Base-by-base conservation (phyloP, 1,284 basidiomycete genomes). In the Calocybe gambosa region DNA sequence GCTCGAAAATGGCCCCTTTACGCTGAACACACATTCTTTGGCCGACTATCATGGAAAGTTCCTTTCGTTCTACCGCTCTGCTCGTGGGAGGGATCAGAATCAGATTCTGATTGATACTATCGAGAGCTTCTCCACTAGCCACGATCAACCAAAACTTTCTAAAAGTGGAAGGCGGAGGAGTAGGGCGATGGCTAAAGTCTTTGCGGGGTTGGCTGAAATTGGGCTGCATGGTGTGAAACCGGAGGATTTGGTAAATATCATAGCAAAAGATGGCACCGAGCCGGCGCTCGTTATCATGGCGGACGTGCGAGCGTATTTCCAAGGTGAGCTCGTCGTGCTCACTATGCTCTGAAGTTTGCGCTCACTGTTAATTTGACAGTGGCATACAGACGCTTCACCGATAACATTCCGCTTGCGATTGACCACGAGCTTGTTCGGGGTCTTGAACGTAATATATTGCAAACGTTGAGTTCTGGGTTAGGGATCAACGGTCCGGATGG, bases 301-400 rank as follows among this genome's bases (percentile, higher is more conserved):
- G 0, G 74, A 80, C 35, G 80, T 82, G 3, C 68, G 82, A 1
- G 86, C 81, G 0, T 88, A 88, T 53, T 88, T 84, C 60, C 81
- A 85, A 71, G 78, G 82, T 81, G 48, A 7, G 53, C 50, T 7
- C 10, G 10, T 31, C 15, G n/a, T 37, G 5, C 35, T 37, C 6
- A 37, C 38, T 34, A 15, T 18, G n/a, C n/a, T n/a, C n/a, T n/a
- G n/a, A n/a, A n/a, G n/a, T n/a, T n/a, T n/a, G n/a, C n/a, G n/a
- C n/a, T n/a, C n/a, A n/a, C n/a, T n/a, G n/a, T n/a, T n/a, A n/a
- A n/a, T 31, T 39, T 9, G 26, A 9, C 49, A 85, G 85, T 87
- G 1, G 73, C 84, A 0, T 85, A 80, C 58, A 85, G 85, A 58
- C 76, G 85, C 0, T 80, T 85, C 42, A 66, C 67, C 0, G 85